Percentiles rank a stretch among this genome's conserved stretches.
Evolutionary conservation across 345 rosid genomes (phyloP).

Genomic region (Eucalyptus sideroxylon): DNA sequence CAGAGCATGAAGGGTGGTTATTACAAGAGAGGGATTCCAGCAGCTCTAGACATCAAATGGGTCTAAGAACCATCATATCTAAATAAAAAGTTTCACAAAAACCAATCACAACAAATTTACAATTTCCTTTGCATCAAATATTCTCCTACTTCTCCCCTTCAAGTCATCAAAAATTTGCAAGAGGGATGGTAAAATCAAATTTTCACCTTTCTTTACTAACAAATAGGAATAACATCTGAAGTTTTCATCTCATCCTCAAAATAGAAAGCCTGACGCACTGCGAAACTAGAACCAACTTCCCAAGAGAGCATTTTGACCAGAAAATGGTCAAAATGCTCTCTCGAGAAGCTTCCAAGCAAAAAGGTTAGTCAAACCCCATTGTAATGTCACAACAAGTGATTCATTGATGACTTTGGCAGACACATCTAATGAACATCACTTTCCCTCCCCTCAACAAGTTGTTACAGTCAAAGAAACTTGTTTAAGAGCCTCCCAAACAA

Average conservation of each 20-base stretch:
- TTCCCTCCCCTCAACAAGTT: not conserved
- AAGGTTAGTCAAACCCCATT: not conserved
- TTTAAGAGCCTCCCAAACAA: not conserved
- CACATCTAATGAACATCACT: not conserved
- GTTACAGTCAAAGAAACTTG: not conserved
- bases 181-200: not conserved
- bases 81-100: not conserved
- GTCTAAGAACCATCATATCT: not conserved
- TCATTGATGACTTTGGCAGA: not conserved
- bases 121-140: not conserved
- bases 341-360: not conserved
- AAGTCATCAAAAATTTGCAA: not conserved
- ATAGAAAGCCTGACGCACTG: not conserved
- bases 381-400: not conserved
- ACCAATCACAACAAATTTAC: not conserved
- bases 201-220: not conserved
- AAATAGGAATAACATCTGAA: not conserved
- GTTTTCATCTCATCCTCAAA: not conserved
- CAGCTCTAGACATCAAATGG: not conserved
- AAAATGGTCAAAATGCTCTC: not conserved
- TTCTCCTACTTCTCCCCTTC: not conserved
- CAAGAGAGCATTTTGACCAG: not conserved
- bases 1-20: not conserved
- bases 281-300: not conserved
- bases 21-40: not conserved